These are phyloP conservation scores for Penicillium sp. DNA, from an alignment of 2,329 filamentous ascomycete species.

Conservation along the genomic window DNA sequence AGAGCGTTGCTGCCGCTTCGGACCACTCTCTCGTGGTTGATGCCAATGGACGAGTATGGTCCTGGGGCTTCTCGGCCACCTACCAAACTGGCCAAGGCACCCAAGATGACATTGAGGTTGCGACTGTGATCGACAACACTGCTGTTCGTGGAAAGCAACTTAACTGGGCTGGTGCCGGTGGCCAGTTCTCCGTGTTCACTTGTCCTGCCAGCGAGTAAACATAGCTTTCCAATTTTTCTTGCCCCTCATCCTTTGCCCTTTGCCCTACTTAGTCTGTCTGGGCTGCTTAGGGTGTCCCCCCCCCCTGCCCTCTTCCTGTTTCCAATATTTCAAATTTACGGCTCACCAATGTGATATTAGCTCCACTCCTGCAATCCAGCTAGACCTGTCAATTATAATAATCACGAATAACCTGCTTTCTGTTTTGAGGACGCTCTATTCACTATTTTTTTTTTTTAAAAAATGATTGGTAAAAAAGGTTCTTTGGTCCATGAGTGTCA, in stretches of 20 bases:
- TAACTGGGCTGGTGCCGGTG: constrained; percentile 80
- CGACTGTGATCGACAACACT: constrained; percentile 82
- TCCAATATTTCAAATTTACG: constrained; percentile 3
- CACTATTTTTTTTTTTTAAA: neutral
- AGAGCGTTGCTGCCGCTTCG: constrained; percentile 64
- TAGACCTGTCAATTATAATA: constrained; percentile 3
- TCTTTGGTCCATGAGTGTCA: constrained; percentile 9
- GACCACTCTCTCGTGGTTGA: constrained; percentile 77
- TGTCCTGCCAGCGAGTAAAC: constrained; percentile 30
- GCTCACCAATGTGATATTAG: constrained; percentile 9
- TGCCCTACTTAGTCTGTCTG: neutral
- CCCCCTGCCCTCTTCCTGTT: neutral
- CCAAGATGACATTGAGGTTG: constrained; percentile 76
- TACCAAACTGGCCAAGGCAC: constrained; percentile 80
- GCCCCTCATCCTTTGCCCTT: neutral
- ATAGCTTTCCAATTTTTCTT: constrained; percentile 1
- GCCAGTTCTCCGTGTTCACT: constrained; percentile 66
- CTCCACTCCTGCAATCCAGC: constrained; percentile 2
- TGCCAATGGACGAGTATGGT: constrained; percentile 70
- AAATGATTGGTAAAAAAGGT: no score
- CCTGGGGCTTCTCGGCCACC: constrained; percentile 80
- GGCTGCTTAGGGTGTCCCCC: neutral
- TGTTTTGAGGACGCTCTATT: neutral
- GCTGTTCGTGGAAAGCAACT: constrained; percentile 77
- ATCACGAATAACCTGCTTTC: neutral